Base-by-base conservation (phyloP, 805 yeast genomes). In the Saturnispora dispora region DNA sequence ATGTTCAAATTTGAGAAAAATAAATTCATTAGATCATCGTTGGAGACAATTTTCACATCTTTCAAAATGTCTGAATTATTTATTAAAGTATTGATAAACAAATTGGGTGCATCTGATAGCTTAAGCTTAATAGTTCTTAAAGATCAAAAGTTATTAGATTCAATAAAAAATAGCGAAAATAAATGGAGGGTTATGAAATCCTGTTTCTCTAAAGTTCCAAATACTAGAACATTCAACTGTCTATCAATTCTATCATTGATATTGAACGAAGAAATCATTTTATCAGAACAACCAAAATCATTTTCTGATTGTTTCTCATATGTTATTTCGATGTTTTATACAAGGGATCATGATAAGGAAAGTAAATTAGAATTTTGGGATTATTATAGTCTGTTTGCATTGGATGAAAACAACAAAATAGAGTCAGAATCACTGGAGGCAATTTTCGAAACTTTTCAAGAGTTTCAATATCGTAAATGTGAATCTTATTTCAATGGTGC, bases 291-390 rank as follows among this genome's bases (percentile, higher is more conserved):
- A 20, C 39, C 44, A 10, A 36, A 28, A 13, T 13, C 23, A 20
- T 3, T 49, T 5, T 22, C 6, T n/a, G 36, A 43, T 20, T 49
- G 36, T 39, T 49, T 18, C 28, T 27, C 28, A n/a, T 17, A 43
- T 10, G 27, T 49, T 23, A 18, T 49, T 20, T 25, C 13, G 13
- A 37, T 49, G 22, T 46, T 51, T 46, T 46, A 42, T 30, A 23
- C 47, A 25, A 28, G 35, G 17, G 44, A 51, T 41, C 48, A 42
- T 25, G 33, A 39, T 3, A 41, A 45, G 7, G 46, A 43, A 10
- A 44, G 39, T 36, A 51, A 47, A 43, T 13, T 43, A 9, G 25
- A 30, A 7, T 51, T 51, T 51, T 51, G 53, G 53, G 33, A 51
- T 41, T 41, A 27, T 13, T 47, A 22, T 37, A 20, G 51, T 6